A percentile compares a stretch with the other conserved stretches of the same genome.
Evolutionary conservation across 179 eudicot genomes (phyloP).

Genomic region (Vitellaria paradoxa): DNA sequence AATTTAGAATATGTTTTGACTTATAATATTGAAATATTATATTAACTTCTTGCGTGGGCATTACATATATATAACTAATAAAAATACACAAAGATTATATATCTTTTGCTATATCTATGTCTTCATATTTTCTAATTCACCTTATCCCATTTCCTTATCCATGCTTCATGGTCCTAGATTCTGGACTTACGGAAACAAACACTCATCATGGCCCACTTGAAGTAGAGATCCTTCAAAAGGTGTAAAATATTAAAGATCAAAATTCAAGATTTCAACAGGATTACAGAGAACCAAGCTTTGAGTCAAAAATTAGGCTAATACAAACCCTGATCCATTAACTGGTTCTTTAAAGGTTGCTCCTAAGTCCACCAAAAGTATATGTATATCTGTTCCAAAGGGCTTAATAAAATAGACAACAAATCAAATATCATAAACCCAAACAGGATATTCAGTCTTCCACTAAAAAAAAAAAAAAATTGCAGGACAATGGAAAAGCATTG

Average conservation of each 20-base stretch:
- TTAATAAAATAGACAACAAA: neutral
- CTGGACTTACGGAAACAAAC: no score
- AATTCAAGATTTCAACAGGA: neutral
- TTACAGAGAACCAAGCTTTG: neutral
- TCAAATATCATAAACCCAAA: conserved; percentile 4
- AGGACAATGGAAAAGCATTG: neutral
- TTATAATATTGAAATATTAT: no score
- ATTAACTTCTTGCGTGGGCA: no score
- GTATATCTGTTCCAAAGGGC: neutral
- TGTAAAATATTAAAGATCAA: neutral
- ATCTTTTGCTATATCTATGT: no score
- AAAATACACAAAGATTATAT: no score
- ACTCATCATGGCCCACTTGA: no score
- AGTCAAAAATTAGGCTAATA: neutral
- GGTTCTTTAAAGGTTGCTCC: neutral
- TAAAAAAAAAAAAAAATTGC: neutral
- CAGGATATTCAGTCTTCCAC: neutral
- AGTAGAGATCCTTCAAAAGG: neutral
- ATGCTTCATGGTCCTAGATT: no score
- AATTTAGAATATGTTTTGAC: no score
- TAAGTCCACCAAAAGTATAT: neutral
- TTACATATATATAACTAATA: no score
- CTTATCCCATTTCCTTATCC: no score
- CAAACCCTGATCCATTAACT: neutral
- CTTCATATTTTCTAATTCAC: no score